Base-by-base conservation (phyloP, 2,329 filamentous ascomycete species). In the Colletotrichum trifolii region DNA sequence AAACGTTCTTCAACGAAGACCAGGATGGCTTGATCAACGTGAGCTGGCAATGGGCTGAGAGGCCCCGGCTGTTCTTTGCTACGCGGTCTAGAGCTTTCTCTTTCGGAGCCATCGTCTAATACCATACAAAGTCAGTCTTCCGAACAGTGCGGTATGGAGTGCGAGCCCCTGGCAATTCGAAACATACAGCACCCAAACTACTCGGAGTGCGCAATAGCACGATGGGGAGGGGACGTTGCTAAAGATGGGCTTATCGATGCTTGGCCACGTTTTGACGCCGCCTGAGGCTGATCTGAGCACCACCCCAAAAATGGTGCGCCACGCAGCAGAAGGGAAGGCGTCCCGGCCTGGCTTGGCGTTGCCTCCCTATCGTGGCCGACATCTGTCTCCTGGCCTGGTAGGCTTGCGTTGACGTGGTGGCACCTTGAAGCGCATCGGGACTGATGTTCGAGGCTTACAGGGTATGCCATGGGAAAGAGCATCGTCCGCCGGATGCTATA, bases 251-350 rank as follows among this genome's bases (percentile, higher is more conserved):
- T 48, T 65, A 58, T 47, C 55, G 62, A 65, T 62, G 46, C 62
- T 65, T 65, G 62, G 62, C 58, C 58, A 62, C 40, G 62, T 65
- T 65, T 65, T 62, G 62, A 57, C 47, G 40, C 48, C 53, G 46
- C 58, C 53, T 53, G 63, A 57, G 52, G 58, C 58, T 66, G 63
- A 66, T 64, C 63, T 66, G 63, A 66, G 63, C 52, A 54, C 58
- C 42, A 35, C 45, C 52, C 17, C 15, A 33, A 50, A 52, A 34
- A 42, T 39, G 47, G 52, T 63, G 62, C 38, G 13, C 45, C 57
- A 61, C n/a, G 46, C 42, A 52, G 52, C 42, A 52, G 15, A 10
- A 46, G 10, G 58, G 40, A 46, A 48, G 58, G 58, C 47, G 52
- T 57, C 52, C 58, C 57, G 58, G 50, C 63, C 62, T 57, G 63